Evolutionary conservation across 169 alveolate species (phyloP).

Genomic region (Hepatocystis sp.): DNA sequence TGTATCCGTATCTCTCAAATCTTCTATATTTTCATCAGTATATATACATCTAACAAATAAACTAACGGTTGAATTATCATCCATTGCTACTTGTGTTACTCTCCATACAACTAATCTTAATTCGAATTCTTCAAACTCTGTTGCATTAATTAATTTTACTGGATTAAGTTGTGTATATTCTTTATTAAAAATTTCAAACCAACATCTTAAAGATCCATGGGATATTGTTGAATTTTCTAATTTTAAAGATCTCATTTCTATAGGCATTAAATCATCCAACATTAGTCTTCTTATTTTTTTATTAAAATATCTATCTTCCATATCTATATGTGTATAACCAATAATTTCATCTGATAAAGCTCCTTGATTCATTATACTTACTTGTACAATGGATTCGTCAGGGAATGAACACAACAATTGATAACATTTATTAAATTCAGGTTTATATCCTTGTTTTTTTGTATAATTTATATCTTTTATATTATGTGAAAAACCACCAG

Average conservation of each 20-base stretch:
- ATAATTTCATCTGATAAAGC: conserved; percentile 89
- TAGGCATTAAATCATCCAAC: conserved; percentile 85
- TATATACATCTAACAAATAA: conserved; percentile 89
- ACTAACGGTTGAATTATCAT: conserved; percentile 88
- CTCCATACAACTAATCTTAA: conserved; percentile 92
- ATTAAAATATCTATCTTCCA: conserved; percentile 92
- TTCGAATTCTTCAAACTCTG: conserved; percentile 91
- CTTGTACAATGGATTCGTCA: conserved; percentile 89
- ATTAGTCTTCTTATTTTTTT: conserved; percentile 86
- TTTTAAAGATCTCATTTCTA: conserved; percentile 85
- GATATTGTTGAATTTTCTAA: conserved; percentile 86
- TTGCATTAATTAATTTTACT: conserved; percentile 83
- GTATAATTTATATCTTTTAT: conserved; percentile 87
- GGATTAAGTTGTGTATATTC: conserved; percentile 90
- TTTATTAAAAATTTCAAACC: conserved; percentile 90
- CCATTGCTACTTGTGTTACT: conserved; percentile 88
- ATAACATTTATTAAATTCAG: conserved; percentile 90
- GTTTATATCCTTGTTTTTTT: conserved; percentile 88
- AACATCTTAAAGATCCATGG: conserved; percentile 91
- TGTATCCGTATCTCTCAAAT: conserved; percentile 88
- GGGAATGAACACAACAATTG: conserved; percentile 91
- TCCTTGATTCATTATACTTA: conserved; percentile 88
- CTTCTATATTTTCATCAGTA: conserved; percentile 86
- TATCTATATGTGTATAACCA: conserved; percentile 91
- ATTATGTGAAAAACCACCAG: conserved; percentile 85